A percentile compares a stretch with the other conserved stretches of the same genome.
These are phyloP conservation scores for Santalum album DNA, from an alignment of 164 flowering plant genomes.

Conservation along the genomic window DNA sequence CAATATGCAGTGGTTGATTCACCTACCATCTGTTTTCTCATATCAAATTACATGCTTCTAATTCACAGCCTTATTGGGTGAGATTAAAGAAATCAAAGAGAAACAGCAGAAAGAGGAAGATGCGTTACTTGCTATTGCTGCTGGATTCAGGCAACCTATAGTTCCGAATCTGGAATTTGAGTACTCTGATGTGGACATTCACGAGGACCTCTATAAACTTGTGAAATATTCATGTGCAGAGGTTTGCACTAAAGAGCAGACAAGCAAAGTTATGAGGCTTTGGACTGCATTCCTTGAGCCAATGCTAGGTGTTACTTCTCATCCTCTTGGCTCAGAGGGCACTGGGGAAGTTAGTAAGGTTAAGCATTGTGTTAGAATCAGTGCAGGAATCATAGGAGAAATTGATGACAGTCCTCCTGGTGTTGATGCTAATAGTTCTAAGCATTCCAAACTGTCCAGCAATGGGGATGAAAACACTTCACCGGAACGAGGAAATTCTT, in stretches of 20 bases:
- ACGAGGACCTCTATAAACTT: conserved; percentile 55
- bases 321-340: conserved; percentile 17
- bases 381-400: conserved; percentile 19
- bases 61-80: conserved; percentile 40
- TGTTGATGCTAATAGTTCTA: conserved; percentile 16
- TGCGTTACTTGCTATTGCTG: conserved; percentile 35
- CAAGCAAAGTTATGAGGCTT: conserved; percentile 41
- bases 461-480: conserved; percentile 23
- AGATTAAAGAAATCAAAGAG: conserved; percentile 62
- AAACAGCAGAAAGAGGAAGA: conserved; percentile 45
- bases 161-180: conserved; percentile 43
- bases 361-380: conserved; percentile 15
- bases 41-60: background rate
- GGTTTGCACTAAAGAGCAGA: conserved; percentile 53
- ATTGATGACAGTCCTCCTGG: conserved; percentile 26
- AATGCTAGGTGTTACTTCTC: conserved; percentile 46
- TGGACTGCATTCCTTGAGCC: conserved; percentile 60
- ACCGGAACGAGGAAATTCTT: conserved; percentile 13
- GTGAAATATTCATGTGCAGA: conserved; percentile 65
- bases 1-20: no score
- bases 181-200: conserved; percentile 33
- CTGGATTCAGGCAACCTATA: conserved; percentile 38
- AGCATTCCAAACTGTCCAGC: conserved; percentile 19
- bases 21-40: background rate
- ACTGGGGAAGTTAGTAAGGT: conserved; percentile 22